Evolutionary conservation across 345 rosid species (phyloP).

Genomic region (Aquilaria sinensis): DNA sequence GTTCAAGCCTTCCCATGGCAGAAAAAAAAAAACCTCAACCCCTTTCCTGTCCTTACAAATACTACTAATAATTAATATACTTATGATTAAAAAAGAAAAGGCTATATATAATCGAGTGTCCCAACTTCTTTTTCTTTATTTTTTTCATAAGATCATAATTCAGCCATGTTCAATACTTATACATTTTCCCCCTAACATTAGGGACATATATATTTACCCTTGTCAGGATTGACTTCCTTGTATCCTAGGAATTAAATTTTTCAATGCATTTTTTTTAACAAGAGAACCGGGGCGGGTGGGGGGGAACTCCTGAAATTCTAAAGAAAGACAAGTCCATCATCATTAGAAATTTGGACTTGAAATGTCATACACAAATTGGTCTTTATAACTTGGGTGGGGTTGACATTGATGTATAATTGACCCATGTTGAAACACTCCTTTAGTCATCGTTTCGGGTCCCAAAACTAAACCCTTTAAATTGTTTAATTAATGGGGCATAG

Average conservation of each 20-base stretch:
- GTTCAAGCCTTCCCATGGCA: conserved; percentile 7
- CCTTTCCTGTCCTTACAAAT: conserved; percentile 15
- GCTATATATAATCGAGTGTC: conserved; percentile 8
- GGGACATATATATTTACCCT: conserved; percentile 8
- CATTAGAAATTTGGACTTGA: conserved; percentile 19
- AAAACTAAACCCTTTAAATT: background rate
- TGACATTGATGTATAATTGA: conserved; percentile 29
- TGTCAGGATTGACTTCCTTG: conserved; percentile 26
- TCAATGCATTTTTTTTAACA: background rate
- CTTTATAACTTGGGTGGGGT: conserved; percentile 22
- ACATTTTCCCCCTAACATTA: conserved; percentile 3
- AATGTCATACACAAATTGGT: conserved; percentile 14
- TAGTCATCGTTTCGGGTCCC: conserved; percentile 15
- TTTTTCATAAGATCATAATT: background rate
- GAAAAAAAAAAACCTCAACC: background rate
- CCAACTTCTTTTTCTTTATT: conserved; percentile 11
- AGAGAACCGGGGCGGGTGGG: conserved; percentile 1
- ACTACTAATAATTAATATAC: conserved; percentile 7
- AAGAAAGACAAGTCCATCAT: conserved; percentile 19
- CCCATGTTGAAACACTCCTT: conserved; percentile 15
- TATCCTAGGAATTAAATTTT: conserved; percentile 3
- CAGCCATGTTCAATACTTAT: background rate
- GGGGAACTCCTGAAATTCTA: conserved; percentile 13
- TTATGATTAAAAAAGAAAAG: background rate
- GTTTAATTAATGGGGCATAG: conserved; percentile 2